phyloP scores from a whole-genome alignment of 371 early-diverging fungal genomes.

The Mortierella polycephala region DNA sequence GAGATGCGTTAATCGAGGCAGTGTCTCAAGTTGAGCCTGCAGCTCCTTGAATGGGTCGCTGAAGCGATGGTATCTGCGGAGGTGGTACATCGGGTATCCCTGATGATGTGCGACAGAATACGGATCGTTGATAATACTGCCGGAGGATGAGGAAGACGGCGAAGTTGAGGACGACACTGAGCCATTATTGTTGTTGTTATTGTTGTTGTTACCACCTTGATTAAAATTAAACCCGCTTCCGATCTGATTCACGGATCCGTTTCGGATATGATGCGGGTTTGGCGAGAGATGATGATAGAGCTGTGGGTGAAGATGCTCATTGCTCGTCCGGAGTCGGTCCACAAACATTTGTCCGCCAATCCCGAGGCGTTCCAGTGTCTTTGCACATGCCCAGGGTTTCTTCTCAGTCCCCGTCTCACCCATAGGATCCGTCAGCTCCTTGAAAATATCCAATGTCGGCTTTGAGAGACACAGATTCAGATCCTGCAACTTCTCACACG shows the following conservation, averaged over 20 bases:
- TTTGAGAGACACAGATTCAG: constrained; percentile 34
- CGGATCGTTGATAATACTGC: constrained; percentile 28
- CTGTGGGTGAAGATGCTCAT: constrained; percentile 35
- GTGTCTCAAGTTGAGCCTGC: constrained; percentile 26
- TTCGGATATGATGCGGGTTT: constrained; percentile 39
- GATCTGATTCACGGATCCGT: constrained; percentile 6
- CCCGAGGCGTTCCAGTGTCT: constrained; percentile 35
- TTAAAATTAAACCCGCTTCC: neutral
- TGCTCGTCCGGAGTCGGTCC: constrained; percentile 28
- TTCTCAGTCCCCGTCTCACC: neutral
- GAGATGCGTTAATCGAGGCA: constrained; percentile 37
- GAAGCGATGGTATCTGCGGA: constrained; percentile 28
- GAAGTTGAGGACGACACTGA: neutral
- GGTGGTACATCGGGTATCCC: constrained; percentile 50
- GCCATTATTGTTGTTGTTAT: neutral
- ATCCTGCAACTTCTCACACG: constrained; percentile 28
- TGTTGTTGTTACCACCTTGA: neutral
- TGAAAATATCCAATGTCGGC: constrained; percentile 28
- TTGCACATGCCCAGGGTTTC: constrained; percentile 37
- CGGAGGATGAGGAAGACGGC: too few species aligned
- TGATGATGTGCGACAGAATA: constrained; percentile 37
- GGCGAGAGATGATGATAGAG: constrained; percentile 47
- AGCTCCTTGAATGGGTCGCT: constrained; percentile 36
- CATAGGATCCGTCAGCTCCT: constrained; percentile 3
- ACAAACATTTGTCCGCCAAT: constrained; percentile 50